phyloP scores from a whole-genome alignment of 2,329 filamentous ascomycete genomes.

The Juglanconis juglandina region DNA sequence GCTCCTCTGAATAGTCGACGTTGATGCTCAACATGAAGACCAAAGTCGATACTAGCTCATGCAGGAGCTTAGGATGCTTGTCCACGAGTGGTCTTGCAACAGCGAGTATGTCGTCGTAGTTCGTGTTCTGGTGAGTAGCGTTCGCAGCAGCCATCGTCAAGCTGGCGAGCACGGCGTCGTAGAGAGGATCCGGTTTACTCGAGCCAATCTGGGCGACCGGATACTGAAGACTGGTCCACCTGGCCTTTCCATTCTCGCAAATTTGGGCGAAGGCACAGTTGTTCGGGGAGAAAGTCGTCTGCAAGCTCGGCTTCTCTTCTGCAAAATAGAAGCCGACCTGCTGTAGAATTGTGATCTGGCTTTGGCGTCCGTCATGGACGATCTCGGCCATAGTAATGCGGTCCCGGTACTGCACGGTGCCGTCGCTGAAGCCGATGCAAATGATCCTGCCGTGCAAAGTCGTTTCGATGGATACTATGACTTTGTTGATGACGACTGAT shows the following conservation, averaged over 20 bases:
- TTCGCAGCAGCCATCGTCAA: slow-evolving; percentile 53
- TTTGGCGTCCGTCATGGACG: slow-evolving; percentile 60
- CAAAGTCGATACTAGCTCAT: slow-evolving; percentile 63
- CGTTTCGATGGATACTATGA: slow-evolving; percentile 65
- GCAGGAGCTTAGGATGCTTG: slow-evolving; percentile 50
- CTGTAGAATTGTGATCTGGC: slow-evolving; percentile 65
- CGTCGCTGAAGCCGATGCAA: slow-evolving; percentile 73
- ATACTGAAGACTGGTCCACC: slow-evolving; percentile 56
- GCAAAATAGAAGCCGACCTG: slow-evolving; percentile 76
- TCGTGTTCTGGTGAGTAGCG: slow-evolving; percentile 41
- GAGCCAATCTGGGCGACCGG: slow-evolving; percentile 45
- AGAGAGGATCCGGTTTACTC: slow-evolving; percentile 45
- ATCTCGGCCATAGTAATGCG: slow-evolving; percentile 68
- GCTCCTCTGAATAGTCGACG: slow-evolving; percentile 78
- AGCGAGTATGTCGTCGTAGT: slow-evolving; percentile 70
- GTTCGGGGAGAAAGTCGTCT: slow-evolving; percentile 60
- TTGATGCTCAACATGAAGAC: slow-evolving; percentile 68
- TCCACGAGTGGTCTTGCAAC: slow-evolving; percentile 53
- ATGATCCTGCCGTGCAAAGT: slow-evolving; percentile 70
- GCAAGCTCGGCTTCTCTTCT: slow-evolving; percentile 60
- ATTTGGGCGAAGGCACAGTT: slow-evolving; percentile 57
- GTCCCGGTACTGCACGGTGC: slow-evolving; percentile 76
- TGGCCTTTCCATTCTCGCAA: slow-evolving; percentile 55
- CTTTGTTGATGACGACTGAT: slow-evolving; percentile 66
- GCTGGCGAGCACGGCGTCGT: slow-evolving; percentile 58